A percentile compares a stretch with the other conserved stretches of the same genome.
Conservation (phyloP, 2,329 filamentous ascomycete species). For the Pyrenophora seminiperda region DNA sequence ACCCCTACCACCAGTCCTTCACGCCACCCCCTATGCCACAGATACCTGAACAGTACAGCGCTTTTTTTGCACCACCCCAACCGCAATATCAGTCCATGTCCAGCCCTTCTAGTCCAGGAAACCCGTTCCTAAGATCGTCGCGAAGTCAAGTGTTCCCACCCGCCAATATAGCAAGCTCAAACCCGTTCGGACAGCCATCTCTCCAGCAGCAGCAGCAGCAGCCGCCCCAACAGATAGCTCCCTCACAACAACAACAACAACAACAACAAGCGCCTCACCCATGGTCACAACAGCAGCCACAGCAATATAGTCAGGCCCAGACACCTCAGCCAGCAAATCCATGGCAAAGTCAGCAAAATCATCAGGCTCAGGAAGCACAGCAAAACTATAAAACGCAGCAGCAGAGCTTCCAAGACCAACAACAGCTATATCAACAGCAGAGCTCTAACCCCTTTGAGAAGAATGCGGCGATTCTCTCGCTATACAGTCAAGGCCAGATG, state of each 20-base stretch:
- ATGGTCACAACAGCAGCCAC: slow-evolving; percentile 27
- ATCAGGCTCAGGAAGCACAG: slow-evolving; percentile 26
- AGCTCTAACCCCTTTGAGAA: slow-evolving; percentile 63
- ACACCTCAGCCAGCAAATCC: slow-evolving; percentile 27
- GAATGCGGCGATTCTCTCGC: slow-evolving; percentile 70
- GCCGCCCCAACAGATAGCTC: slow-evolving; percentile 15
- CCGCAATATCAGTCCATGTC: slow-evolving; percentile 48
- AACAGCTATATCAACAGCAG: slow-evolving; percentile 31
- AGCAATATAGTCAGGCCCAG: slow-evolving; percentile 12
- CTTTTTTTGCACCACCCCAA: slow-evolving; percentile 40
- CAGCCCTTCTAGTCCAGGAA: slow-evolving; percentile 46
- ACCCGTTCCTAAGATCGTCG: slow-evolving; percentile 53
- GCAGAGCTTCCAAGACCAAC: slow-evolving; percentile 24
- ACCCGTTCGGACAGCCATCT: slow-evolving; percentile 48
- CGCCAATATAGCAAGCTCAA: slow-evolving; percentile 31
- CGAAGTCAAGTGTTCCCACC: slow-evolving; percentile 52
- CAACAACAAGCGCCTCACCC: slow-evolving; percentile 32
- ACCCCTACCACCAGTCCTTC: slow-evolving; percentile 50
- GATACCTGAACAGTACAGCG: slow-evolving; percentile 46
- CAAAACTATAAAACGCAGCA: slow-evolving; percentile 21
- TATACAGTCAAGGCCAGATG: slow-evolving; percentile 69
- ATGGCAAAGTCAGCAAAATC: slow-evolving; percentile 31
- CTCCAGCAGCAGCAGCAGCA: slow-evolving; percentile 30
- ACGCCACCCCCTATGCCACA: slow-evolving; percentile 51
- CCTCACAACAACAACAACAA: slow-evolving; percentile 22